A percentile compares a stretch with the other conserved stretches of the same genome.
Evolutionary conservation across 148 eudicot genomes (phyloP).

Genomic region (Hydrangea macrophylla): DNA sequence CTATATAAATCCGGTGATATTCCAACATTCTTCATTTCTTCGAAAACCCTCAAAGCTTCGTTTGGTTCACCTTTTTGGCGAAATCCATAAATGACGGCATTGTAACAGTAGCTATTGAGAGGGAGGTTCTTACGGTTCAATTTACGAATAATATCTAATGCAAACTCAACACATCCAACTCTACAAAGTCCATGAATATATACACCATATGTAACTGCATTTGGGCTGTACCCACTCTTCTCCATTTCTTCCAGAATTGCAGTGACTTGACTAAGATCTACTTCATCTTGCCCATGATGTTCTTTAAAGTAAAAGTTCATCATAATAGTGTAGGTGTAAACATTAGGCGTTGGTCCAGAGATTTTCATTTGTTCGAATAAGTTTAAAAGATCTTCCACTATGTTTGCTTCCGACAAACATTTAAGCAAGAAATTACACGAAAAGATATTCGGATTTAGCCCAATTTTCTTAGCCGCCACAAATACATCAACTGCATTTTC

Average conservation of each 20-base stretch:
- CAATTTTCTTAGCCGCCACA: slow-evolving; percentile 26
- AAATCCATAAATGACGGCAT: slow-evolving; percentile 41
- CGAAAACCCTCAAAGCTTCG: slow-evolving; percentile 33
- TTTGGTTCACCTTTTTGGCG: slow-evolving; percentile 27
- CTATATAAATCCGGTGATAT: slow-evolving; percentile 40
- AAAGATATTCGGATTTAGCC: slow-evolving; percentile 24
- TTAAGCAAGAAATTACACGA: slow-evolving; percentile 62
- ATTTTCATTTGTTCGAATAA: slow-evolving; percentile 44
- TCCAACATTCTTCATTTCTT: slow-evolving; percentile 43
- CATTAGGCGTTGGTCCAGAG: slow-evolving; percentile 49
- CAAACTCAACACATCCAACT: slow-evolving; percentile 30
- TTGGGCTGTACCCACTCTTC: slow-evolving; percentile 31
- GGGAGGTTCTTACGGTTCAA: slow-evolving; percentile 15
- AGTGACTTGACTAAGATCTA: slow-evolving; percentile 24
- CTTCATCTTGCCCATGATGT: slow-evolving; percentile 3
- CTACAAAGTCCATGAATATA: slow-evolving; percentile 45
- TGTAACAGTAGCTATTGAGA: slow-evolving; percentile 38
- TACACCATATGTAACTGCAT: slow-evolving; percentile 36
- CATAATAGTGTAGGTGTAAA: slow-evolving; percentile 40
- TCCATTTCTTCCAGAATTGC: slow-evolving; percentile 39
- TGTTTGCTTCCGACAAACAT: slow-evolving; percentile 35
- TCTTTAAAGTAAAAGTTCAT: slow-evolving; percentile 37
- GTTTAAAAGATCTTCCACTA: slow-evolving; percentile 19
- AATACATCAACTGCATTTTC: slow-evolving; percentile 39
- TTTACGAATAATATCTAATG: slow-evolving; percentile 20